Percentiles rank a stretch among this genome's conserved stretches.
These are phyloP conservation scores for Neotropicomus parvogracilis DNA, from an alignment of 1,284 basidiomycete species.

Conservation along the genomic window DNA sequence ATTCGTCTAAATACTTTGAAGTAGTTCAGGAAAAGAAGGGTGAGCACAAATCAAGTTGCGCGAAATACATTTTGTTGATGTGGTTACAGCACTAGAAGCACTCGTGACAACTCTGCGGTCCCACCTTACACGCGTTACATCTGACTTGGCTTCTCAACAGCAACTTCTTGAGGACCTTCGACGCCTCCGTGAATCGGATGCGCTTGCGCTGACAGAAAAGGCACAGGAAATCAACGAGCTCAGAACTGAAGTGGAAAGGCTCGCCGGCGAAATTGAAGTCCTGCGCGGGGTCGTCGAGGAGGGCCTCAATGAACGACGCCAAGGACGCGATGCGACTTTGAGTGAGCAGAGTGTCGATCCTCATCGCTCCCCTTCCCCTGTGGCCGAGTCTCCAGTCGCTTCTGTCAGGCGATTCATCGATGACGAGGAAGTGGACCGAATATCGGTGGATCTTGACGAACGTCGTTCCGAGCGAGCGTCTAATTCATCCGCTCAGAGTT, in stretches of 20 bases:
- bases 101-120: slow-evolving; percentile 67
- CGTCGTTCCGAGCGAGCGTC: slow-evolving; percentile 35
- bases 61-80: slow-evolving; percentile 5
- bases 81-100: slow-evolving; percentile 64
- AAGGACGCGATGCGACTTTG: slow-evolving; percentile 29
- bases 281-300: slow-evolving; percentile 81
- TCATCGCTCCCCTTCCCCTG: not conserved
- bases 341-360: slow-evolving; percentile 7
- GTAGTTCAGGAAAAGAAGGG: slow-evolving; percentile 84
- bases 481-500: slow-evolving; percentile 27
- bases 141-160: slow-evolving; percentile 73
- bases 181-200: slow-evolving; percentile 59
- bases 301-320: slow-evolving; percentile 67
- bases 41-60: slow-evolving; percentile 27
- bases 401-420: slow-evolving; percentile 26
- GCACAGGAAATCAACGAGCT: slow-evolving; percentile 58
- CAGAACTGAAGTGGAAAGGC: slow-evolving; percentile 66
- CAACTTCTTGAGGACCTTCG: slow-evolving; percentile 63
- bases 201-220: slow-evolving; percentile 56
- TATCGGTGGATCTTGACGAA: slow-evolving; percentile 34
- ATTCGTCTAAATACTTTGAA: slow-evolving; percentile 59
- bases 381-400: slow-evolving; percentile 5
- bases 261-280: slow-evolving; percentile 77
- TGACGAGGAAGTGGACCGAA: slow-evolving; percentile 32
- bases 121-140: slow-evolving; percentile 72